Evolutionary conservation across 2,329 filamentous ascomycete species (phyloP), one percentile per base, ranked within the genome.

Genomic region (Penicillium sp.): DNA sequence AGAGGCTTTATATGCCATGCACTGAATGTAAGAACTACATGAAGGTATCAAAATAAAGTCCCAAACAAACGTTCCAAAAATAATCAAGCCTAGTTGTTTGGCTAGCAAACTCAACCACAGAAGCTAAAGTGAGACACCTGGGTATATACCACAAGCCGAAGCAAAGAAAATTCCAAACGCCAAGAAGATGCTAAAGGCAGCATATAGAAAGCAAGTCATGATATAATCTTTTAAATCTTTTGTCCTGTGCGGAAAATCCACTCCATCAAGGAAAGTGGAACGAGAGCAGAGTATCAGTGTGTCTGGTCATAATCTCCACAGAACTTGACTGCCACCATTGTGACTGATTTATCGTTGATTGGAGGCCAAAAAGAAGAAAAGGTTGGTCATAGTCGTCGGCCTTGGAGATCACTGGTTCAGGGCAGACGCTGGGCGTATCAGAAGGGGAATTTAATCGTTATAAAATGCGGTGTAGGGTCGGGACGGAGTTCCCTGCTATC

Each of bases 131-230:
- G 54, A 48, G 48, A 53, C 46, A 59, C 54, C 57, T 53, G 57
- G 57, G 57, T 59, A 59, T 59, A 56, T 54, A 59, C 49, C 55
- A 56, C 54, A 52, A 59, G 57, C 54, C 49, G 51, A 43, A 59
- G 54, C 48, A 42, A 43, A 54, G 42, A 27, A 55, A 49, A 49
- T 31, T 46, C 33, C 37, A 27, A 57, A 59, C 57, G 57, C 57
- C 57, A 51, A 40, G 12, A 45, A 33, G 22, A 57, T 57, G 55
- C 55, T 54, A 45, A 54, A 53, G 31, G n/a, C 18, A 26, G 35
- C 41, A 47, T 18, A 25, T 37, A 40, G 23, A 54, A 52, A 51
- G 46, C 22, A 49, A 51, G 37, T 50, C 49, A 51, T 55, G 44
- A 54, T 54, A 40, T 35, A 26, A 31, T 44, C 29, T 46, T n/a